Evolutionary conservation across 2,329 filamentous ascomycete genomes (phyloP), one percentile per base, ranked within the genome.

Genomic region (Dothiorella sarmentorum): DNA sequence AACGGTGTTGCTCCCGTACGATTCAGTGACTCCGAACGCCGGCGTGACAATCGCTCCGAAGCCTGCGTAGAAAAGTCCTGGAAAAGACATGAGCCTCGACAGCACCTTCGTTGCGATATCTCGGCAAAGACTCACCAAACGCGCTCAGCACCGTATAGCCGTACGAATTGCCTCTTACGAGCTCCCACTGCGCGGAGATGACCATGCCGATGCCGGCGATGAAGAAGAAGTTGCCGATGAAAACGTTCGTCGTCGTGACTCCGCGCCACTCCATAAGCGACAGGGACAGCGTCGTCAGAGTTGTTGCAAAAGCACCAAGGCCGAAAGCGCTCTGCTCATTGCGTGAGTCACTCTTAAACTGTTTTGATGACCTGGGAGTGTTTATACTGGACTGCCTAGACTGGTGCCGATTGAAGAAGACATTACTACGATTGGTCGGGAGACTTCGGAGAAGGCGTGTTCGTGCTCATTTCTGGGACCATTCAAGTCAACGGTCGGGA

Each of bases 201-300:
- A 84, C 71, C 61, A 84, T 73, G 0, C 80, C 80, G 52, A 83
- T 74, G 0, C 76, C 79, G 3, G 74, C 74, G 3, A 76, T 69
- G 61, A 81, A 82, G 69, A 82, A 82, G 69, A 83, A 81, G 61
- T 83, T 81, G 3, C 74, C 81, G 33, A 84, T 75, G 62, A 78
- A 83, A 2, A 80, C 78, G 56, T 82, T 83, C 1, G 73, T 75
- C 2, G 73, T 77, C 0, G 74, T 76, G 0, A 84, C 75, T 7
- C 78, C 79, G 35, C 82, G 73, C 71, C 75, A 83, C 64, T 80
- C 80, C 80, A 83, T 83, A 49, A 83, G 66, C n/a, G 76, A 75
- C 0, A 82, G 68, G 0, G 80, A 82, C 0, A 84, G 68, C 0
- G 80, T 82, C 0, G 79, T 82, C 15, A 84, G 63, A 0, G 81